Percentiles rank a stretch among this genome's conserved stretches.
phyloP scores from a whole-genome alignment of 163 green algal species.

The Scenedesmus sp. region DNA sequence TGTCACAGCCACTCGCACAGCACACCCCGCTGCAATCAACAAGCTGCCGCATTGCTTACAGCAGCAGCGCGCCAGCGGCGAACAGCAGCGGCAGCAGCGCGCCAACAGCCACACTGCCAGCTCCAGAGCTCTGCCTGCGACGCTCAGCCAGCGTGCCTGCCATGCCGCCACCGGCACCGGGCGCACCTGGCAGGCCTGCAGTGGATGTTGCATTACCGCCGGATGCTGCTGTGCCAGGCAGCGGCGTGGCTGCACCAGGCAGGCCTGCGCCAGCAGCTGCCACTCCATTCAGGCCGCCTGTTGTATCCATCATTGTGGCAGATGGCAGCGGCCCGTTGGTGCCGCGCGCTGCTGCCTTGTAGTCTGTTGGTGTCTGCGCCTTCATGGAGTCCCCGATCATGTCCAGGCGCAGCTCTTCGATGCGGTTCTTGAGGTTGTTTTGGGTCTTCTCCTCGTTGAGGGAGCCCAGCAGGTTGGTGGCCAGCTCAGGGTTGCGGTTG shows the following conservation, averaged over 20 bases:
- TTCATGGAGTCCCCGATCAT: constrained; percentile 49
- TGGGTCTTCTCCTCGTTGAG: constrained; percentile 47
- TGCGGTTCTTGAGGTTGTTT: constrained; percentile 49
- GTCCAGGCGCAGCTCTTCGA: constrained; percentile 45
- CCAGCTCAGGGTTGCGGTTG: constrained; percentile 25
- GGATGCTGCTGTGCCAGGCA: background rate
- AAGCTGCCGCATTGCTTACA: background rate
- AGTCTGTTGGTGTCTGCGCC: constrained; percentile 48
- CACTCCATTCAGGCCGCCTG: constrained; percentile 35
- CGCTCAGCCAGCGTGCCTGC: background rate
- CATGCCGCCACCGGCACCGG: background rate
- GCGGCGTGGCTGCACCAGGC: background rate
- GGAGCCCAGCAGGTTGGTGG: constrained; percentile 31
- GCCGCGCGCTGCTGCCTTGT: constrained; percentile 22
- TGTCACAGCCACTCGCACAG: background rate
- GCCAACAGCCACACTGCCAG: background rate
- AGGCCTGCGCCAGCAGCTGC: constrained; percentile 3
- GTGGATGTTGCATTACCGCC: background rate
- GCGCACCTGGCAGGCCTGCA: constrained; percentile 5
- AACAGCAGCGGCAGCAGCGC: background rate
- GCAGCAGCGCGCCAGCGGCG: constrained; percentile 20
- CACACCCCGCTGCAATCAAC: background rate
- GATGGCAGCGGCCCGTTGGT: background rate
- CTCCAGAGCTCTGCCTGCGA: background rate
- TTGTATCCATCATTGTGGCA: constrained; percentile 40